Conservation (phyloP, 441 rosid species). For the Euphorbia corollata region DNA sequence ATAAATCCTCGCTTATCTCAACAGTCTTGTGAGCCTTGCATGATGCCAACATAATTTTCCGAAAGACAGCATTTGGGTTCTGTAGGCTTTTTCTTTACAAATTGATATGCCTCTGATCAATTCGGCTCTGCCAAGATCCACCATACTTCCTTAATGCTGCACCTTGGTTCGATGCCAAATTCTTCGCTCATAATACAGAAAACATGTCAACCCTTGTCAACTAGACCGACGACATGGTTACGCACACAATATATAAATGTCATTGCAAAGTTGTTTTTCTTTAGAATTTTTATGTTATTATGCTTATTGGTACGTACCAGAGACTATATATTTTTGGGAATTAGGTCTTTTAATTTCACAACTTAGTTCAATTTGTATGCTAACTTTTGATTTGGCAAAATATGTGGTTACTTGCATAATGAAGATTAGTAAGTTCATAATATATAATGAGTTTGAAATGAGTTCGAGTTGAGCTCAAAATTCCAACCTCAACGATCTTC, state of each 20-base stretch:
- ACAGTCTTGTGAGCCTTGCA: slow-evolving; percentile 16
- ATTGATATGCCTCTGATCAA: slow-evolving; percentile 18
- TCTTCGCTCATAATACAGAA: slow-evolving; percentile 13
- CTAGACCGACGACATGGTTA: slow-evolving; percentile 13
- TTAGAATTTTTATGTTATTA: no score
- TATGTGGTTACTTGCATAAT: no score
- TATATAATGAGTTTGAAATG: no score
- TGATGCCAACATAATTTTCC: slow-evolving; percentile 18
- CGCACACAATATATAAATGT: not conserved
- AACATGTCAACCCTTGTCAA: slow-evolving; percentile 10
- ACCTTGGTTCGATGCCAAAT: slow-evolving; percentile 17
- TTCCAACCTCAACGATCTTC: no score
- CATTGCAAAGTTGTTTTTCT: no score
- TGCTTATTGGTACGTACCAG: no score
- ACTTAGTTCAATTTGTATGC: no score
- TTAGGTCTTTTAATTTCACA: no score
- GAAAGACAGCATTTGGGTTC: slow-evolving; percentile 12
- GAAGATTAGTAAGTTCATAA: no score
- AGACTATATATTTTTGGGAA: no score
- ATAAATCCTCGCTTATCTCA: slow-evolving; percentile 12
- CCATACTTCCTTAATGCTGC: slow-evolving; percentile 18
- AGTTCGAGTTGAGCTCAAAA: no score
- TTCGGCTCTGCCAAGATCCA: slow-evolving; percentile 17
- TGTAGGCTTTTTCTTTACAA: slow-evolving; percentile 13
- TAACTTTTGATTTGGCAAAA: no score